These are phyloP conservation scores for Candida insectorum DNA, from an alignment of 805 yeast species.

Conservation along the genomic window DNA sequence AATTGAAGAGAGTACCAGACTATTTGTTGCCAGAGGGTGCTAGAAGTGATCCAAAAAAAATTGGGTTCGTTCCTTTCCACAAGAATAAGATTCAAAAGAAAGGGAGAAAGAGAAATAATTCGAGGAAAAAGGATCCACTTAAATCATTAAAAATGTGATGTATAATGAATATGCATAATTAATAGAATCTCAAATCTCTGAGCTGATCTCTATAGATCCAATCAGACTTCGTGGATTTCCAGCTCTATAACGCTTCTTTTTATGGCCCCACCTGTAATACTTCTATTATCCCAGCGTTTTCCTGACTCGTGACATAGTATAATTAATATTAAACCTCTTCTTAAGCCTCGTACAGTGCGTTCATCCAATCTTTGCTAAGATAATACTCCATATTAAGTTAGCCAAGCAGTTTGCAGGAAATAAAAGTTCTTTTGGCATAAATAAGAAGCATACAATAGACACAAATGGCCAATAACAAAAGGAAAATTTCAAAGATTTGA, in stretches of 20 bases:
- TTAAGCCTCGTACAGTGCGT: not conserved
- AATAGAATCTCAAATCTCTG: not conserved
- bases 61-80: constrained; percentile 74
- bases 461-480: constrained; percentile 60
- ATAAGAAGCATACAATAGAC: constrained; percentile 47
- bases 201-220: constrained; percentile 1
- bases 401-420: constrained; percentile 60
- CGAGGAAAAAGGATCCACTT: constrained; percentile 59
- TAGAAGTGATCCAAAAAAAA: constrained; percentile 48
- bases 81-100: constrained; percentile 47
- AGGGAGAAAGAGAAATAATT: constrained; percentile 28
- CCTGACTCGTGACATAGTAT: not conserved
- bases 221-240: no score
- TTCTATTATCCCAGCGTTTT: no score
- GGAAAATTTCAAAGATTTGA: constrained; percentile 49
- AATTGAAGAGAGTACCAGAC: constrained; percentile 88
- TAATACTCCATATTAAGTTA: constrained; percentile 53
- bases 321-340: no score
- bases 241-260: no score
- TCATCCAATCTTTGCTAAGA: constrained; percentile 35
- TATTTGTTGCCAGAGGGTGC: constrained; percentile 83
- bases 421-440: constrained; percentile 46
- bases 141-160: constrained; percentile 36
- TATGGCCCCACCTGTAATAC: no score
- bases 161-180: constrained; percentile 3